Evolutionary conservation across 352 stramenopile genomes (phyloP), one percentile per base, ranked within the genome.

Genomic region (Aphanomyces astaci): DNA sequence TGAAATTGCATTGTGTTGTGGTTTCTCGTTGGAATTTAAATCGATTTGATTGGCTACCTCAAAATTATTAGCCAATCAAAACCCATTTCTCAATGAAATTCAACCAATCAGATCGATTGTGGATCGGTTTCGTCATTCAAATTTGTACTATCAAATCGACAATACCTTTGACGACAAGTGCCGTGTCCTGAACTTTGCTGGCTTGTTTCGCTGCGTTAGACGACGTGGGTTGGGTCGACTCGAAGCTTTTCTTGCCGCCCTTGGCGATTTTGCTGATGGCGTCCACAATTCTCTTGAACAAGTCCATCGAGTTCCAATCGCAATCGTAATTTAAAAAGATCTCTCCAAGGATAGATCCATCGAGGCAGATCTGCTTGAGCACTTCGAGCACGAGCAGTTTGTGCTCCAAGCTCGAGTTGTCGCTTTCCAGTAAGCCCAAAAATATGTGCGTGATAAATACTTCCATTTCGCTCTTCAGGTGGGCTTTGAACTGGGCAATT

Each of bases 291-390:
- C 98, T 89, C 74, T 98, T 97, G 84, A 99, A 99, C 33, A 99
- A 77, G 74, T 99, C 94, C 32, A 96, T 95, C 1, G 78, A 90
- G 78, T 98, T 92, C 76, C 98, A 97, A 75, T 99, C 97, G 71
- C 97, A 99, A 74, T 99, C 98, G 78, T 99, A 99, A 73, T 99
- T 99, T 24, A 99, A 78, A 72, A 99, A 99, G 51, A 99, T 92
- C 73, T 99, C 96, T 0, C 97, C 90, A 2, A 99, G 78, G 19
- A 96, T 90, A 43, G 87, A 75, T 33, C 95, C 85, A 76, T 99
- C 96, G 46, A 95, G 84, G 75, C 95, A 98, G 10, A 99, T 87
- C 10, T 91, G 87, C 52, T 93, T 87, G 24, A 99, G 85, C n/a
- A 96, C 88, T 77, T 99, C 94, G 2, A 99, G 79, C 30, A 99